phyloP scores from a whole-genome alignment of 108 stramenopile species.

The Cyclostephanos invisitatus region DNA sequence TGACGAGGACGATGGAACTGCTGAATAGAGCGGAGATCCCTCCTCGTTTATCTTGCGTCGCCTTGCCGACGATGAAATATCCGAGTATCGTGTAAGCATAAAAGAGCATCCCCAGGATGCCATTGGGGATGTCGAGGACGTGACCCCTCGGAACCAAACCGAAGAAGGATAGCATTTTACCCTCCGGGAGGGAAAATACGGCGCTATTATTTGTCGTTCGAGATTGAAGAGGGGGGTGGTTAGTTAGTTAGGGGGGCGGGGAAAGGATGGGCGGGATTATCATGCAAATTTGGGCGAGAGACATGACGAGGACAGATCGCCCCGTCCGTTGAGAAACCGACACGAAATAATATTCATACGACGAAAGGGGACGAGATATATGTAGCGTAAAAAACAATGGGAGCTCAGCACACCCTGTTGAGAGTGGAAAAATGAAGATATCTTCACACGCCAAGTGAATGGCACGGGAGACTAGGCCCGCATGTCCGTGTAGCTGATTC shows the following conservation, averaged over 20 bases:
- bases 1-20: slow-evolving; percentile 22
- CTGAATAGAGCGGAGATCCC: slow-evolving; percentile 24
- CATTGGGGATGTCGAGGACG: slow-evolving; percentile 77
- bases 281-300: no score
- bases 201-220: slow-evolving; percentile 25
- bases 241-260: neutral
- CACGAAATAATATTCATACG: no score
- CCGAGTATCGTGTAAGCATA: slow-evolving; percentile 52
- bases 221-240: slow-evolving; percentile 5
- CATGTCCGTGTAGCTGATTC: slow-evolving; percentile 40
- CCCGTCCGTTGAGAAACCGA: neutral
- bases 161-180: slow-evolving; percentile 75
- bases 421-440: neutral
- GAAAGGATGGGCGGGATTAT: neutral
- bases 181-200: slow-evolving; percentile 77
- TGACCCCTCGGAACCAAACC: slow-evolving; percentile 64
- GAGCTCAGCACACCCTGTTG: slow-evolving; percentile 15
- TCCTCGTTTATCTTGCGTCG: neutral
- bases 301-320: no score
- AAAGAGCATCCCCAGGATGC: slow-evolving; percentile 64
- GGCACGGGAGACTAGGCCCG: slow-evolving; percentile 40
- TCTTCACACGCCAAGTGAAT: slow-evolving; percentile 21
- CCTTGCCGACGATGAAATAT: neutral
- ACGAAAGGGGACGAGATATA: no score
- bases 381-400: neutral